phyloP scores from a whole-genome alignment of 140 eudicot genomes.

The Oenanthe javanica region DNA sequence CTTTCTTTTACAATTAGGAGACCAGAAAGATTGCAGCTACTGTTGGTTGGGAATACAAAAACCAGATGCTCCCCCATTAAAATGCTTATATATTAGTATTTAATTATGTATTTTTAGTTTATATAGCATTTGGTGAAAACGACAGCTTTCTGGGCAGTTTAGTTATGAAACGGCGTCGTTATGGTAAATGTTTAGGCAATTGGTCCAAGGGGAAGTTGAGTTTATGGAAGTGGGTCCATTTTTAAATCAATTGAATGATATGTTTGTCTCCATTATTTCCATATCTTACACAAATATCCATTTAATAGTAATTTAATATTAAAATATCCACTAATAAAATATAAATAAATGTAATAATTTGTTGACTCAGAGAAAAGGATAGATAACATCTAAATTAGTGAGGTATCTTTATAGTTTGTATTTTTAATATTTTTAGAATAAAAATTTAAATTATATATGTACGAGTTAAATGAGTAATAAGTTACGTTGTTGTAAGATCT shows the following conservation, averaged over 20 bases:
- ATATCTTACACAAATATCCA: background rate
- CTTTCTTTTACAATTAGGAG: conserved; percentile 17
- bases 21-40: conserved; percentile 13
- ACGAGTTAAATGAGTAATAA: no score
- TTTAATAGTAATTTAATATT: no score
- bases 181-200: background rate
- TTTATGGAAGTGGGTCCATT: background rate
- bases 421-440: no score
- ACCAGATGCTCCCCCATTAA: conserved; percentile 6
- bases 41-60: conserved; percentile 16
- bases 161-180: background rate
- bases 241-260: background rate
- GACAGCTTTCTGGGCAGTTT: background rate
- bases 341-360: background rate
- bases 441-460: no score
- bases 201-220: background rate
- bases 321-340: background rate
- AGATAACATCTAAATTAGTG: background rate
- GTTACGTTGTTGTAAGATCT: no score
- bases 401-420: no score
- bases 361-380: background rate
- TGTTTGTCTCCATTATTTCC: conserved; percentile 2
- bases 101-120: background rate
- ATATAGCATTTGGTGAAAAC: background rate
- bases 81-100: background rate